Percentiles rank a stretch among this genome's conserved stretches.
These are phyloP conservation scores for Paramecium sexaurelia DNA, from an alignment of 73 alveolate species.

Conservation along the genomic window DNA sequence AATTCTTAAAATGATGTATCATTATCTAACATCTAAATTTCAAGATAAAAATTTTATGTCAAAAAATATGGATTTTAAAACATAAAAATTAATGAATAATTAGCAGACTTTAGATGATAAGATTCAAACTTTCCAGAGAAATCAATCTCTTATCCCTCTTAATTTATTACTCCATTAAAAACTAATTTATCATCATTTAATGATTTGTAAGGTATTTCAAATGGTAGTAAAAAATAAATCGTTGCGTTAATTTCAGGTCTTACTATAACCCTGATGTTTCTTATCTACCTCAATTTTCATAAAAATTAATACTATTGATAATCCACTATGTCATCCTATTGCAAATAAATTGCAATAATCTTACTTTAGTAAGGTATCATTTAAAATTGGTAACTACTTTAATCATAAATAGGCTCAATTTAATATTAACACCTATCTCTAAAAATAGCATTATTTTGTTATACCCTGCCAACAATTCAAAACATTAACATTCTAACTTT, in stretches of 20 bases:
- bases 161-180: neutral
- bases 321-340: neutral
- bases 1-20: neutral
- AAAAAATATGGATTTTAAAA: neutral
- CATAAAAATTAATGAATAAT: neutral
- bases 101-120: neutral
- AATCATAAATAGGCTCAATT: neutral
- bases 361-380: neutral
- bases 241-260: neutral
- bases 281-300: neutral
- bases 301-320: neutral
- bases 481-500: neutral
- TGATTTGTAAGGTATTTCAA: constrained; percentile 33
- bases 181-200: neutral
- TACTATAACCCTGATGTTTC: neutral
- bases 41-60: neutral
- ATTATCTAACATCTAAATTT: neutral
- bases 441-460: neutral
- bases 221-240: neutral
- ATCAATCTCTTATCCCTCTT: neutral
- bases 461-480: neutral
- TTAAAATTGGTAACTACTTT: neutral
- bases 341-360: neutral
- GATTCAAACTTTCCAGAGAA: neutral
- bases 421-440: constrained; percentile 9